Evolutionary conservation across 805 yeast species (phyloP), one percentile per base, ranked within the genome.

Genomic region (Candida pseudofarinosa): DNA sequence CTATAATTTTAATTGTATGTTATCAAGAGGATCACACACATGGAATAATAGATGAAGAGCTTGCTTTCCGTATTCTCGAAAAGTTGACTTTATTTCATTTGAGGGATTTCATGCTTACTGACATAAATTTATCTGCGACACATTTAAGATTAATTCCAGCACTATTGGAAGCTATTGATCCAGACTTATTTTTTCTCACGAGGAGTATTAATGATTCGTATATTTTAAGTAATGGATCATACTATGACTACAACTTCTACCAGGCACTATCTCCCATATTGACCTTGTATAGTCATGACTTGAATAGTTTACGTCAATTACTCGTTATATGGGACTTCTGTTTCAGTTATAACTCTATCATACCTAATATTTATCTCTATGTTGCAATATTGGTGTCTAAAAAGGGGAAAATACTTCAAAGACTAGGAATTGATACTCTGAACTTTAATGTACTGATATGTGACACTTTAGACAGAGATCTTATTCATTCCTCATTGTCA

Each of bases 51-150:
- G 54, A 63, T 37, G 70, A 65, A 51, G 42, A 45, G n/a, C 40
- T 56, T 31, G 61, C 74, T 2, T 75, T 69, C 44, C 55, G 54
- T 16, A 53, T 80, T 4, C 63, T 90, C 39, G 83, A 80, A 42
- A 58, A 63, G 23, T 65, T 88, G 37, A 72, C 93, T 0, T 50
- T 85, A 6, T 49, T 65, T 40, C 85, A 81, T 55, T 63, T 93
- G 35, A 71, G 98, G 38, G 99, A 91, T 62, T 93, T 81, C 58
- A 85, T 91, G 95, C 72, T 87, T 60, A 76, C 82, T 3, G 75
- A 80, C 17, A 72, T 91, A 33, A 74, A 76, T 19, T 76, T 85
- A 6, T 75, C 96, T 0, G 60, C 88, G 8, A 76, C 74, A 41
- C 89, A 87, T 43, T 63, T 89, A 44, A 60, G 66, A 15, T 60